Conservation (phyloP, 2,329 filamentous ascomycete species). For the Monosporascus sp. region DNA sequence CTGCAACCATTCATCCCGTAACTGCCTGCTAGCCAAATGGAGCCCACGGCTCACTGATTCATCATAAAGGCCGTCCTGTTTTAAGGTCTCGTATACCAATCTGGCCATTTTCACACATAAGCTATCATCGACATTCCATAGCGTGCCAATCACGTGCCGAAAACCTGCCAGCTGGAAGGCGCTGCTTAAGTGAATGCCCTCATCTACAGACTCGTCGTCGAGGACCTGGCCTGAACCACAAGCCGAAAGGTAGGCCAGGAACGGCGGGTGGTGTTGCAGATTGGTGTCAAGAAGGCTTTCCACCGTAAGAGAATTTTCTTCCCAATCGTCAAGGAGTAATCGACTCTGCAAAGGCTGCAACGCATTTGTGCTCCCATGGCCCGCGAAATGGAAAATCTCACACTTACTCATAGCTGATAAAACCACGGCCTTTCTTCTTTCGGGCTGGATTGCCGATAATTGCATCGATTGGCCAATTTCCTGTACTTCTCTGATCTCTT, state of each 20-base stretch:
- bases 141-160: slow-evolving; percentile 27
- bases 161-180: slow-evolving; percentile 35
- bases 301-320: slow-evolving; percentile 7
- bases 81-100: too few relatives aligned
- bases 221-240: slow-evolving; percentile 26
- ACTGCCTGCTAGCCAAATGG: too few relatives aligned
- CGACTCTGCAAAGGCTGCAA: slow-evolving; percentile 25
- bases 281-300: slow-evolving; percentile 9
- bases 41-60: too few relatives aligned
- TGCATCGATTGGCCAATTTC: not conserved
- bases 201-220: slow-evolving; percentile 23
- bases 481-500: too few relatives aligned
- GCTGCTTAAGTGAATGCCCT: slow-evolving; percentile 31
- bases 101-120: too few relatives aligned
- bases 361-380: slow-evolving; percentile 26
- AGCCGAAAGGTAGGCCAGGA: slow-evolving; percentile 34
- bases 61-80: too few relatives aligned
- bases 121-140: too few relatives aligned
- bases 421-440: slow-evolving; percentile 17
- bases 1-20: too few relatives aligned
- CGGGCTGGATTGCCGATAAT: not conserved
- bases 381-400: slow-evolving; percentile 37
- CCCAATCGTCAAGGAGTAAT: slow-evolving; percentile 18
- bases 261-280: slow-evolving; percentile 15
- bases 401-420: slow-evolving; percentile 17